Percentiles rank a stretch among this genome's conserved stretches.
Conservation (phyloP, 345 rosid species). For the Salix viminalis region DNA sequence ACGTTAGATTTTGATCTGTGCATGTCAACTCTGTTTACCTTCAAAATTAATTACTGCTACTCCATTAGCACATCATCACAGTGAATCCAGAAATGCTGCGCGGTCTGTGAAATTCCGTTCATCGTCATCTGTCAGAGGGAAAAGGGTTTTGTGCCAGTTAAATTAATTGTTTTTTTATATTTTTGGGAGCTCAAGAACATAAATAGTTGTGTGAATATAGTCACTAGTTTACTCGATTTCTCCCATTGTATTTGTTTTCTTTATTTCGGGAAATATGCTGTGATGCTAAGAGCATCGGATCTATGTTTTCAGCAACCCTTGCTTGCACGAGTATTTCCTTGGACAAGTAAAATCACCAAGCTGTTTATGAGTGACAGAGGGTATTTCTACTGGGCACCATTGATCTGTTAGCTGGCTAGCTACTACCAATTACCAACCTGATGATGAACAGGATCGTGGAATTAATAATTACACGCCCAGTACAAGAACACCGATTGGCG, state of each 20-base stretch:
- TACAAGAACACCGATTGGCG: not conserved
- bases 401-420: not conserved
- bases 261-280: not conserved
- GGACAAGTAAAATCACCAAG: not conserved
- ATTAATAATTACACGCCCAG: not conserved
- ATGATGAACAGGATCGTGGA: not conserved
- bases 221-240: not conserved
- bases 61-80: not conserved
- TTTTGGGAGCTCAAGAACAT: not conserved
- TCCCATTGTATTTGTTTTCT: not conserved
- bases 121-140: not conserved
- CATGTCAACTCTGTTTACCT: not conserved
- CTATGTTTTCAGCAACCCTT: not conserved
- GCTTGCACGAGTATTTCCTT: not conserved
- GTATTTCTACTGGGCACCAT: not conserved
- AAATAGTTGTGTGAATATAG: not conserved
- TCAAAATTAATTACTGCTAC: not conserved
- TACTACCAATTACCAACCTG: not conserved
- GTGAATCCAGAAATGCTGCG: not conserved
- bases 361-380: not conserved
- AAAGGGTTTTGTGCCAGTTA: not conserved
- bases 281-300: not conserved
- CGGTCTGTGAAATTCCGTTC: not conserved
- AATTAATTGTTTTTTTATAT: not conserved
- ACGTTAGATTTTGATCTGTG: not conserved